phyloP scores from a whole-genome alignment of 768 basidiomycete species.

The Boletus subparvulus region DNA sequence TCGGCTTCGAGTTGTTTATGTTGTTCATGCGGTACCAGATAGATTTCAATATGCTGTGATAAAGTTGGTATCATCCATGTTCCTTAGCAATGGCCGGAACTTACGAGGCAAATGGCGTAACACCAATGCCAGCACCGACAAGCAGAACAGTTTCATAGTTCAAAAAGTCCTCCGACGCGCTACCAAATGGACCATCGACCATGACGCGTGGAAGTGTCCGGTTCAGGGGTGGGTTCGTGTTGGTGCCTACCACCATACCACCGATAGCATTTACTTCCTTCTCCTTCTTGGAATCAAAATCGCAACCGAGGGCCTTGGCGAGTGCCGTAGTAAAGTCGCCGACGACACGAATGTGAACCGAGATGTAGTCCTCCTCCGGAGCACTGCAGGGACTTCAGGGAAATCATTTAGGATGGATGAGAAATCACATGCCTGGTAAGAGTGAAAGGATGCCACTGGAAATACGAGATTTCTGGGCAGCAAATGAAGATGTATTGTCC shows the following conservation, averaged over 20 bases:
- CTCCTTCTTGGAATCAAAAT: conserved; percentile 60
- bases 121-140: conserved; percentile 94
- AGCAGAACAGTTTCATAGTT: conserved; percentile 88
- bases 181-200: conserved; percentile 96
- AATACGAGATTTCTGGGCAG: conserved; percentile 91
- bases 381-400: conserved; percentile 47
- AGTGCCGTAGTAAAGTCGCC: conserved; percentile 90
- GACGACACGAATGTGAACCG: conserved; percentile 88
- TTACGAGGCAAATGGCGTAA: conserved; percentile 94
- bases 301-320: conserved; percentile 79
- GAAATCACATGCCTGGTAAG: conserved; percentile 60
- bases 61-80: conserved; percentile 1
- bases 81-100: conserved; percentile 27
- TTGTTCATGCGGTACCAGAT: conserved; percentile 98
- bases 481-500: conserved; percentile 93
- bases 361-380: conserved; percentile 94
- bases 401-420: neutral
- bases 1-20: conserved; percentile 69
- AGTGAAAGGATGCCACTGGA: conserved; percentile 98
- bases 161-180: conserved; percentile 87
- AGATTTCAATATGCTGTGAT: conserved; percentile 73
- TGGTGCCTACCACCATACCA: conserved; percentile 61
- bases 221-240: conserved; percentile 59
- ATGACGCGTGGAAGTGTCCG: conserved; percentile 85
- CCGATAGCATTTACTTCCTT: conserved; percentile 45